phyloP scores from a whole-genome alignment of 305 asterid genomes.

The Solanum aculeatissimum region DNA sequence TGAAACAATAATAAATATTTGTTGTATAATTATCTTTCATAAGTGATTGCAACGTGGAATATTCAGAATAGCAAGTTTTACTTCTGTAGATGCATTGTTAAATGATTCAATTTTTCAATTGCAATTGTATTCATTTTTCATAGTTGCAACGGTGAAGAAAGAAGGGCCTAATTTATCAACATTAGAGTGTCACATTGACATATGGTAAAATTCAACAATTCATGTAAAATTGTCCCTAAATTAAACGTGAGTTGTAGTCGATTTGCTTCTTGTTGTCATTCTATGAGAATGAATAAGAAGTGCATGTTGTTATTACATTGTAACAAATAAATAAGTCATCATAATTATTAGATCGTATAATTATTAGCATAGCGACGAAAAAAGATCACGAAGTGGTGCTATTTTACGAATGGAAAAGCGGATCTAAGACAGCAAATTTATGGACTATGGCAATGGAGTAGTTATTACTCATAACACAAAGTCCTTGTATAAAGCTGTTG shows the following conservation, averaged over 20 bases:
- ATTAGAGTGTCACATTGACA: too few relatives aligned
- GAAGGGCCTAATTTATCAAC: neutral
- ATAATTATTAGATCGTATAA: too few relatives aligned
- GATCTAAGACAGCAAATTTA: neutral
- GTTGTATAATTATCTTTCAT: neutral
- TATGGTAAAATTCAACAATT: too few relatives aligned
- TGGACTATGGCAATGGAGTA: neutral
- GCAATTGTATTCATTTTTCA: neutral
- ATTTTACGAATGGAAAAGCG: neutral
- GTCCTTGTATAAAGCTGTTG: neutral
- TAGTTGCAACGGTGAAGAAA: neutral
- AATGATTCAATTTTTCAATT: neutral
- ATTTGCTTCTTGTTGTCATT: too few relatives aligned
- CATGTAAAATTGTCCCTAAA: too few relatives aligned
- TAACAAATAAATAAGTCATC: too few relatives aligned
- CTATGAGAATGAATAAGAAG: too few relatives aligned
- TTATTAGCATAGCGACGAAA: too few relatives aligned
- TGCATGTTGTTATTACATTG: too few relatives aligned
- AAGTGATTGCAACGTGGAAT: neutral
- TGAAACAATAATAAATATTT: neutral
- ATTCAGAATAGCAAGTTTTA: neutral
- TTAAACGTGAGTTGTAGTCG: too few relatives aligned
- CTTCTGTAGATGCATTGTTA: neutral
- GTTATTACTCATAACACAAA: neutral
- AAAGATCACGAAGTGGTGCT: too few relatives aligned